Base-by-base conservation (phyloP, 805 yeast species). In the Zygoascus tannicola region DNA sequence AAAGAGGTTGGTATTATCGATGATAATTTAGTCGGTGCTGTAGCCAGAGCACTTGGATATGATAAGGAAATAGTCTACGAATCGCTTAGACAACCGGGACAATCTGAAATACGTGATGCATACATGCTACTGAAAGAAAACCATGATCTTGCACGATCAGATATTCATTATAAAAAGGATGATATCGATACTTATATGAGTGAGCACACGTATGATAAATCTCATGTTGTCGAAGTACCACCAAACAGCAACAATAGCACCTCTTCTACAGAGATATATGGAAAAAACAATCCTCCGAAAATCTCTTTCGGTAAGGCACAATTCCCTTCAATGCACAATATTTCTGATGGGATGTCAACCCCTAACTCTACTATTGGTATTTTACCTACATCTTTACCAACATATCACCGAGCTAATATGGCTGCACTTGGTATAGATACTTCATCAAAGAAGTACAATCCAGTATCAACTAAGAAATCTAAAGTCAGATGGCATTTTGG, bases 401-500 rank as follows among this genome's bases (percentile, higher is more conserved):
- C 90, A 49, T 85, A 90, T 41, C 97, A 90, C 59, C 72, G 95
- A 40, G 97, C 97, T 1, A 85, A 76, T 58, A 92, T 90, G 97
- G 82, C 64, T 22, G 81, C 64, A 22, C 66, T 65, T 38, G 74
- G 75, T 1, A 68, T 67, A 35, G 66, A 76, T 5, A 73, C 78
- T 41, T 64, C 75, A 0, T 44, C 53, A 37, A 61, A 62, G 49
- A 59, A 63, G 45, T 54, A 59, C 32, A 53, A 58, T 23, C 67
- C 69, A 5, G 50, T 79, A 18, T 72, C 80, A 20, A 72, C 82
- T 38, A 87, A 90, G 62, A 86, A 85, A 62, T 83, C 90, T 49
- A 90, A 87, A 64, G 85, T 95, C 4, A 79, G 95, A 64, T 92
- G 98, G 98, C 98, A 92, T 69, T 92, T 92, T 59, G 98, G 98